phyloP scores from a whole-genome alignment of 306 rosid genomes.

The Citrullus mucosospermus region DNA sequence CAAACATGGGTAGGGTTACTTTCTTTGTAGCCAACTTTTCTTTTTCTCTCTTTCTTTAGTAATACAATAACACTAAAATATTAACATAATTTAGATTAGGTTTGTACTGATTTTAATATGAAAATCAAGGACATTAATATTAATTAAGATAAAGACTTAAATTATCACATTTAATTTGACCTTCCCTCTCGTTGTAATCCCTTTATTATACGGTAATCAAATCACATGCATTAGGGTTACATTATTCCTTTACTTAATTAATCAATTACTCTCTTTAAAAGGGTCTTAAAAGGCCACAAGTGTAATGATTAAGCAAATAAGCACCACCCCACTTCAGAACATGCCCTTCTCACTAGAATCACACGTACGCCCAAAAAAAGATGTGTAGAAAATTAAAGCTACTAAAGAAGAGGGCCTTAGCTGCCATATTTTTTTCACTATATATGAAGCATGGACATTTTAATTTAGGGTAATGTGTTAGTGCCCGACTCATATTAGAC shows the following conservation, averaged over 20 bases:
- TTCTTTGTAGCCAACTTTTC: neutral
- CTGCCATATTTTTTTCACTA: neutral
- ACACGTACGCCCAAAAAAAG: neutral
- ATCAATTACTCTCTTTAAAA: slow-evolving; percentile 6
- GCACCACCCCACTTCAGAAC: slow-evolving; percentile 31
- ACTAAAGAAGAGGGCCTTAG: neutral
- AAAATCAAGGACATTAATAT: neutral
- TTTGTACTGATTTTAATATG: neutral
- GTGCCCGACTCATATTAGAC: neutral
- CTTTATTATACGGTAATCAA: slow-evolving; percentile 11
- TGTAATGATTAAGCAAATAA: slow-evolving; percentile 66
- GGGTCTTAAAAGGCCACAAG: slow-evolving; percentile 39
- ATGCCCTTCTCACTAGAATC: neutral
- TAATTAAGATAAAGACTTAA: neutral
- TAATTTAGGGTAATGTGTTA: too few relatives aligned
- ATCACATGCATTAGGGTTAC: neutral
- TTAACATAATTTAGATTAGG: too few relatives aligned
- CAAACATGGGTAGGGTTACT: neutral
- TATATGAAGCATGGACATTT: neutral
- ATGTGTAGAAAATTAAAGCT: neutral
- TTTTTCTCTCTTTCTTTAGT: neutral
- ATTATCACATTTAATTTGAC: neutral
- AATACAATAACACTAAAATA: neutral
- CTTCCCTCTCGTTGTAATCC: neutral
- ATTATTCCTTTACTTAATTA: neutral